Base-by-base conservation (phyloP, 2,329 filamentous ascomycete genomes). In the Cadophora luteo-olivacea region DNA sequence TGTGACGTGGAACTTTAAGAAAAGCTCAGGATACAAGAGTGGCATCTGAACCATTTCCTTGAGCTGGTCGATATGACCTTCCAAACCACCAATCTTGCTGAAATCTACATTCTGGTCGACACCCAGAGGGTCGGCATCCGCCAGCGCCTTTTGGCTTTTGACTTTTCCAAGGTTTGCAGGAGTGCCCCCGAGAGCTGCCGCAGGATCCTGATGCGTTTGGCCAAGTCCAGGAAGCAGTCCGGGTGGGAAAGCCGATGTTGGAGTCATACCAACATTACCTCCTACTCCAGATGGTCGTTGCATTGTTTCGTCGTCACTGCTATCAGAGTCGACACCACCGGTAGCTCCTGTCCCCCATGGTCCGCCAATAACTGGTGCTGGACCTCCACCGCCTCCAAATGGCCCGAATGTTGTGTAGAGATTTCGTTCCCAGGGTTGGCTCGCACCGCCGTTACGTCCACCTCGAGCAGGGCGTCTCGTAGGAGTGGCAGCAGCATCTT, bases 11-110 rank as follows among this genome's bases (percentile, higher is more conserved):
- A 98, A 97, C 70, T 90, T 90, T 72, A 91, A 86, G 79, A 98
- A 99, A 52, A 98, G 89, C 79, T 99, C 96, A 0, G 96, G 96
- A 77, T 99, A 99, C 6, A 98, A 86, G 24, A 99, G 83, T 1
- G 96, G 96, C 69, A 99, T 86, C 73, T 95, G 92, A 22, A 99
- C 95, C 96, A 99, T 99, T 81, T 99, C 96, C 80, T 99, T 98
- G 70, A 99, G 85, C 79, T 97, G 93, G 78, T 97, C 94, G 77
- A 99, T 97, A 78, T 98, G 95, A 45, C 93, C 91, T 78, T 97
- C 90, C 55, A 99, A 82, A 51, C 96, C 96, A 77, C 96, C 96
- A 66, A 99, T 94, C 72, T 94, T 93, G 79, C 92, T 95, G 78
- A 99, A 97, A 77, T 94, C 94, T 70, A 99, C 93, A 76, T 89